Base-by-base conservation (phyloP, 306 rosid species). In the Ormosia semicastrata region DNA sequence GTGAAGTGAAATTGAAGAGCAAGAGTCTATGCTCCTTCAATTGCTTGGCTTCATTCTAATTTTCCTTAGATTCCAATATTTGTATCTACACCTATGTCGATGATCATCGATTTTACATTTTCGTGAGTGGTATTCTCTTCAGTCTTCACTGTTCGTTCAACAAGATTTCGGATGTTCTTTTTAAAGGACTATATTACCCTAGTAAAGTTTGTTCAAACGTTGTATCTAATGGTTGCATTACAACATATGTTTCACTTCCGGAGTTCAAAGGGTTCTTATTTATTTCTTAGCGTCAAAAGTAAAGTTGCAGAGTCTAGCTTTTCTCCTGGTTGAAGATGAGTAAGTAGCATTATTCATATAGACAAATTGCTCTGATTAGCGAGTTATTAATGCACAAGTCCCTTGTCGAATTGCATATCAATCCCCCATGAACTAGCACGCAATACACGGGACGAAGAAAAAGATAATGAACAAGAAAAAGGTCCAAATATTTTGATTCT, bases 1-100 rank as follows among this genome's bases (percentile, higher is more conserved):
- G 89, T 86, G 86, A 87, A 84, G 87, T 85, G 83, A 87, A 87
- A 84, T 80, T 83, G 92, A 85, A 89, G 88, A 88, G 88, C 90
- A 64, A 79, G 59, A 70, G 71, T 86, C 41, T 62, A 58, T 77
- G 66, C 56, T 83, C 82, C 85, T 39, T 82, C 78, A 66, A 77
- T 88, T 74, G 91, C 88, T 80, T 85, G 78, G 80, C 83, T 81
- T 88, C 73, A 29, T 87, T 85, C 86, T 64, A 86, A 83, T 87
- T 88, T 83, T 73, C 81, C 52, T 37, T 74, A 9, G 82, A 78
- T 87, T 44, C 82, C 87, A 72, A 79, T 90, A 89, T 84, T 74
- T 91, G 97, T 89, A 91, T 90, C 86, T 72, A 86, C 85, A 7
- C 77, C 81, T 71, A 70, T 66, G 81, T 83, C 78, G 76, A 72